Percentiles rank a stretch among this genome's conserved stretches.
These are phyloP conservation scores for Claviceps purpurea DNA, from an alignment of 2,329 filamentous ascomycete species.

Conservation along the genomic window DNA sequence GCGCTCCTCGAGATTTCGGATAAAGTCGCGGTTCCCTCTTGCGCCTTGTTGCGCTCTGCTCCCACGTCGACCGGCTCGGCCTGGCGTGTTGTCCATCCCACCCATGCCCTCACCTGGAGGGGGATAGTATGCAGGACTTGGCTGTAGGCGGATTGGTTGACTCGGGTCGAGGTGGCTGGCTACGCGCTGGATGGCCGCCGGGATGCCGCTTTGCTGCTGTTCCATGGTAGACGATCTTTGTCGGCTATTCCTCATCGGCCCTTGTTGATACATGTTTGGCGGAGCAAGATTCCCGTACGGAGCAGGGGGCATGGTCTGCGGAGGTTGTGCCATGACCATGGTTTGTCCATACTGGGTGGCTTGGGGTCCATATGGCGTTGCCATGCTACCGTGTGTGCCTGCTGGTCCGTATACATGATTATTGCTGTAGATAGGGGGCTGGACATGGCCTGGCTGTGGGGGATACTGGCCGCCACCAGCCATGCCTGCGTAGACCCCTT, in stretches of 20 bases:
- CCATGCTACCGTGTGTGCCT: slow-evolving; percentile 31
- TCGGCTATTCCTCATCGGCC: slow-evolving; percentile 54
- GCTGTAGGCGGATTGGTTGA: slow-evolving; percentile 84
- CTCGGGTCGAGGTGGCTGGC: slow-evolving; percentile 92
- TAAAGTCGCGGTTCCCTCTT: slow-evolving; percentile 69
- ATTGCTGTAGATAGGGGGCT: slow-evolving; percentile 65
- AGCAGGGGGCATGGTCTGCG: slow-evolving; percentile 50
- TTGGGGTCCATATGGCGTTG: slow-evolving; percentile 68
- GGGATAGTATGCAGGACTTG: slow-evolving; percentile 93
- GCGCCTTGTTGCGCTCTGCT: slow-evolving; percentile 53
- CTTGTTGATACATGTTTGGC: slow-evolving; percentile 49
- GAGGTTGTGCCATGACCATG: slow-evolving; percentile 53
- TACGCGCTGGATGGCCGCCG: slow-evolving; percentile 82
- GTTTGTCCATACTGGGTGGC: slow-evolving; percentile 55
- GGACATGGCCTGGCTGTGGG: slow-evolving; percentile 28
- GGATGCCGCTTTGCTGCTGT: slow-evolving; percentile 84
- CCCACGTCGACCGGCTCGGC: slow-evolving; percentile 55
- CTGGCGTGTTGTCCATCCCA: slow-evolving; percentile 43
- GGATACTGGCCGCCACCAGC: slow-evolving; percentile 32
- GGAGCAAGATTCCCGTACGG: slow-evolving; percentile 47
- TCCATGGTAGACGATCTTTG: slow-evolving; percentile 96
- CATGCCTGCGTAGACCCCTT: slow-evolving; percentile 48
- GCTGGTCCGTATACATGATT: slow-evolving; percentile 66
- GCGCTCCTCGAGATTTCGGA: slow-evolving; percentile 85
- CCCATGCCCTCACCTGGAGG: slow-evolving; percentile 75